Percentiles rank a stretch among this genome's conserved stretches.
phyloP scores from a whole-genome alignment of 208 protist species.

The Strigomonas galati region DNA sequence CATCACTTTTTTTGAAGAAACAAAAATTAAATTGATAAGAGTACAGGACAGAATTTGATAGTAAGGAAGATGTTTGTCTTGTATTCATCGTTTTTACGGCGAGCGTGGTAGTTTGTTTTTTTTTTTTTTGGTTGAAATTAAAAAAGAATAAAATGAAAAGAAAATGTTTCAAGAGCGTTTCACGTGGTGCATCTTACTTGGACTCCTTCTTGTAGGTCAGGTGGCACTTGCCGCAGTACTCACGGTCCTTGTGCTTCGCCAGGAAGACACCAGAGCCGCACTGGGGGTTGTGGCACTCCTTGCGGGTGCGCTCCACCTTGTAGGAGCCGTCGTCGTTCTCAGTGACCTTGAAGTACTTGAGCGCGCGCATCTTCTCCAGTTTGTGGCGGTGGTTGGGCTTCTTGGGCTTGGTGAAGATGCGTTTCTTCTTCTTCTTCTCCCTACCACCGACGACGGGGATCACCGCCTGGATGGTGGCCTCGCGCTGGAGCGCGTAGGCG shows the following conservation, averaged over 20 bases:
- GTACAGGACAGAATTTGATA: not conserved
- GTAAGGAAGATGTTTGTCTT: not conserved
- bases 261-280: conserved; percentile 99
- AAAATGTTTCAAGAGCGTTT: no score
- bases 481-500: conserved; percentile 67
- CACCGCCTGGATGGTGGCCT: conserved; percentile 88
- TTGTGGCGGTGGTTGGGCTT: conserved; percentile 98
- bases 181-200: conserved; percentile 27
- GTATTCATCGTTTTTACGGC: not conserved
- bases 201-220: conserved; percentile 89
- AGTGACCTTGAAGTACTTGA: conserved; percentile 99
- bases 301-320: conserved; percentile 94
- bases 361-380: conserved; percentile 98
- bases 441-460: conserved; percentile 89
- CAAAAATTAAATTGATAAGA: not conserved
- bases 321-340: conserved; percentile 95
- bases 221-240: conserved; percentile 99
- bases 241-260: conserved; percentile 97
- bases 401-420: conserved; percentile 99
- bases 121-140: conserved; percentile 14
- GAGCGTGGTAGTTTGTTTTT: conserved; percentile 8
- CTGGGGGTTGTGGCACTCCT: conserved; percentile 93
- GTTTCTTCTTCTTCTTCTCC: conserved; percentile 99
- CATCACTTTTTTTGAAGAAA: not conserved
- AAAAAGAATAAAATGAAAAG: conserved; percentile 12